A percentile compares a stretch with the other conserved stretches of the same genome.
These are phyloP conservation scores for Exophiala viscosa DNA, from an alignment of 2,329 filamentous ascomycete genomes.

Conservation along the genomic window DNA sequence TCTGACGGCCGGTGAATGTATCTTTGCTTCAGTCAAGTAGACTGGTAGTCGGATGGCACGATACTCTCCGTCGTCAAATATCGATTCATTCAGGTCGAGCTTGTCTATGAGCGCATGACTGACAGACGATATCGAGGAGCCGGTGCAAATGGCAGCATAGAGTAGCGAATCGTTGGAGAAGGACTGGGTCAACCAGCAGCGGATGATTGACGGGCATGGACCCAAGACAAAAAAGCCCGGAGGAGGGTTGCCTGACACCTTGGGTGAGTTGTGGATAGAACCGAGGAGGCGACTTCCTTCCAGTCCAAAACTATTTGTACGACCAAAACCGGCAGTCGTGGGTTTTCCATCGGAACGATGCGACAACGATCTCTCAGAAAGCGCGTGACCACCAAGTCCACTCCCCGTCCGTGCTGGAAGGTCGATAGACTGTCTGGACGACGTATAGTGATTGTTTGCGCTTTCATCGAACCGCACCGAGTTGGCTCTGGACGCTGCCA, in stretches of 20 bases:
- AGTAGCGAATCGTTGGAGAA: constrained; percentile 86
- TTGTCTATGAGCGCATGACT: constrained; percentile 71
- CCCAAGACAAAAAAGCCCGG: constrained; percentile 82
- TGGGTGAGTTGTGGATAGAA: constrained; percentile 64
- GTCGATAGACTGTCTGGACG: constrained; percentile 79
- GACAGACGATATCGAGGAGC: constrained; percentile 82
- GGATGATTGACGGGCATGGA: constrained; percentile 86
- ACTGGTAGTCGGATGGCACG: constrained; percentile 73
- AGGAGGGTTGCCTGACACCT: constrained; percentile 63
- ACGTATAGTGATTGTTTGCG: constrained; percentile 85
- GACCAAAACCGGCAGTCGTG: constrained; percentile 81
- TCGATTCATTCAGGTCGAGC: constrained; percentile 64
- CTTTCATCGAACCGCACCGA: constrained; percentile 98
- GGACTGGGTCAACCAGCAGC: constrained; percentile 88
- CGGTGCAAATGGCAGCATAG: constrained; percentile 89
- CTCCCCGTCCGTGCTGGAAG: constrained; percentile 75
- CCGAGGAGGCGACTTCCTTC: constrained; percentile 67
- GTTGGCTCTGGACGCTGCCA: constrained; percentile 79
- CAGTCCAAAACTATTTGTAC: constrained; percentile 82
- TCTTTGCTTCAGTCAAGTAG: constrained; percentile 86
- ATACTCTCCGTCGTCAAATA: constrained; percentile 63
- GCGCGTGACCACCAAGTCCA: constrained; percentile 69
- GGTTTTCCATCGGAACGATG: constrained; percentile 95
- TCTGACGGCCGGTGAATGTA: constrained; percentile 70
- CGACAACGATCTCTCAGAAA: constrained; percentile 87